Base-by-base conservation (phyloP, 163 green algal species). In the Scenedesmus sp. region DNA sequence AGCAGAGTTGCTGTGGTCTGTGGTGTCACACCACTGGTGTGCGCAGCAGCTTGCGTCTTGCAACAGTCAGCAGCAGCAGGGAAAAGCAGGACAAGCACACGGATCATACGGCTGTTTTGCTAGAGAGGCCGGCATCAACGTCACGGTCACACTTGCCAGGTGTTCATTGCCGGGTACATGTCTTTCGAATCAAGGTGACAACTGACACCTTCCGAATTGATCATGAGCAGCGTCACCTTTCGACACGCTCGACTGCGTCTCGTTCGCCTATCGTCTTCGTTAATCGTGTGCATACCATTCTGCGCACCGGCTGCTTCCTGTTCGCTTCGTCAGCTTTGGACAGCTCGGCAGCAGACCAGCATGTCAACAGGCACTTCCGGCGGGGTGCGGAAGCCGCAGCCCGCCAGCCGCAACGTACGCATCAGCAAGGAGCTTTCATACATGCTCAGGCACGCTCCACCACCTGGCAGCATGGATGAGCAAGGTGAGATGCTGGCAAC, bases 381-480 rank as follows among this genome's bases (percentile, higher is more conserved):
- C 34, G 23, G 23, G 23, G 70, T 79, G 70, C 46, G 4, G 70
- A 79, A 79, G 23, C 20, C 70, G 46, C 84, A 94, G 16, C 16
- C 82, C 23, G 15, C 62, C 16, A 87, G 81, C 8, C 62, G 57
- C 34, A 70, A 7, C 7, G 88, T 74, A 9, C 91, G 88, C 2
- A 91, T 95, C 20, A 94, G 93, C 84, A 95, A 94, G 62, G 88
- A 94, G 55, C 93, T 96, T 90, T 94, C 92, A 6, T 59, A 86
- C 0, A 64, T 95, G 2, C 89, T 96, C 9, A 90, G 94, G n/a
- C 94, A 96, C 70, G 85, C 94, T n/a, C 92, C 94, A 10, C 94
- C 94, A 16, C 93, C 91, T 26, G 91, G 91, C 2, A 77, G 66
- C 16, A 94, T 95, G 92, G 94, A 95, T 82, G 70, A 87, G 0